Base-by-base conservation (phyloP, 768 basidiomycete species). In the Tricholoma sp. region DNA sequence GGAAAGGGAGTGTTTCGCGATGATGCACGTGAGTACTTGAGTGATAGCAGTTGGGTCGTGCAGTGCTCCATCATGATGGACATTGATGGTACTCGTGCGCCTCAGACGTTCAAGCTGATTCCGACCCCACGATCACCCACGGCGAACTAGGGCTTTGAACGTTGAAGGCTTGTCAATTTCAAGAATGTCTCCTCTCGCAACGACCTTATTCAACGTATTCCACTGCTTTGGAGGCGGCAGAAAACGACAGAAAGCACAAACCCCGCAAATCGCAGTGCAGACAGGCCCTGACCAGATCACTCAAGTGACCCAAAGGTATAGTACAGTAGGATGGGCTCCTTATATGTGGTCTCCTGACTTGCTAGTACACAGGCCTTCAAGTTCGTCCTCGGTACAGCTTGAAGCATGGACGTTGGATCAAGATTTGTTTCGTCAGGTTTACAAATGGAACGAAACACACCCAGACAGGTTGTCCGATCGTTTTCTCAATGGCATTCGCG, bases 401-500 rank as follows among this genome's bases (percentile, higher is more conserved):
- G 54, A 57, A 3, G 42, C 17, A 1, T 63, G 60, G 60, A 51
- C 57, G 34, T 52, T 63, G 1, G 56, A 63, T 36, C 48, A 44
- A 41, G 18, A 29, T 13, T 63, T 63, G 28, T 56, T 63, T 28
- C 50, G 10, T 5, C 33, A n/a, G 5, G 41, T 63, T 3, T 34
- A 53, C 15, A 37, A 52, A 1, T 59, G 52, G 31, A 54, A 47
- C 10, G 11, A 28, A 4, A 18, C 49, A 4, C 50, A 59, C 50
- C 54, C 60, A 5, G 50, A 57, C 37, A 50, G 42, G 7, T 45
- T 58, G 1, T 36, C 60, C 1, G 54, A 60, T 31, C 36, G 39
- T 11, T 48, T 55, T 15, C 42, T 59, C n/a, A 53, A 61, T 20
- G 34, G 32, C 6, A 48, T 61, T 3, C 17, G 31, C 4, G 17